Conservation (phyloP, 805 yeast genomes). For the Zygoascus flipseniorum region DNA sequence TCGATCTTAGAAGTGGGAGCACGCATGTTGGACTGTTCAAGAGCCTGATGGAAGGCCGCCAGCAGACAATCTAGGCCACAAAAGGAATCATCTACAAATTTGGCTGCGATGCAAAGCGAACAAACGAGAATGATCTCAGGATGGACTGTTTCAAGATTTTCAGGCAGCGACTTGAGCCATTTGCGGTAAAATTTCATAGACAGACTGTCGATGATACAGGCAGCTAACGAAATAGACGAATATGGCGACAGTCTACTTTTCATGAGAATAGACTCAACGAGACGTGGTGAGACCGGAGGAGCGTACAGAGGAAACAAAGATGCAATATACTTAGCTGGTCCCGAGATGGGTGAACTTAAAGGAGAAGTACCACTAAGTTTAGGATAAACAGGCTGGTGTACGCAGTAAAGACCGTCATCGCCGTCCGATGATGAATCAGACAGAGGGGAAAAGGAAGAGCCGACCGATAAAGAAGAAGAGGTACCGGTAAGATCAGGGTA, state of each 20-base stretch:
- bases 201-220: slow-evolving; percentile 10
- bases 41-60: slow-evolving; percentile 1
- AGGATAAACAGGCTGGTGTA: background rate
- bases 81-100: slow-evolving; percentile 12
- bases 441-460: background rate
- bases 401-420: background rate
- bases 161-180: slow-evolving; percentile 12
- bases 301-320: slow-evolving; percentile 5
- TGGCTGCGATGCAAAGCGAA: slow-evolving; percentile 8
- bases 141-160: slow-evolving; percentile 4
- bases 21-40: background rate
- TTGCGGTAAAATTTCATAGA: slow-evolving; percentile 9
- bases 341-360: background rate
- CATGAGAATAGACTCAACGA: slow-evolving; percentile 3
- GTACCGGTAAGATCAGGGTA: background rate
- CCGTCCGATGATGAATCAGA: background rate
- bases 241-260: slow-evolving; percentile 1
- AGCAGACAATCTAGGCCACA: slow-evolving; percentile 3
- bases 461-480: background rate
- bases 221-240: slow-evolving; percentile 3
- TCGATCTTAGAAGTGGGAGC: slow-evolving; percentile 4
- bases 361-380: background rate
- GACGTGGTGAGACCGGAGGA: slow-evolving; percentile 3
- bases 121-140: slow-evolving; percentile 13
- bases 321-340: slow-evolving; percentile 5